Conservation (phyloP, 2,329 filamentous ascomycete species). For the Raffaelea arxii region DNA sequence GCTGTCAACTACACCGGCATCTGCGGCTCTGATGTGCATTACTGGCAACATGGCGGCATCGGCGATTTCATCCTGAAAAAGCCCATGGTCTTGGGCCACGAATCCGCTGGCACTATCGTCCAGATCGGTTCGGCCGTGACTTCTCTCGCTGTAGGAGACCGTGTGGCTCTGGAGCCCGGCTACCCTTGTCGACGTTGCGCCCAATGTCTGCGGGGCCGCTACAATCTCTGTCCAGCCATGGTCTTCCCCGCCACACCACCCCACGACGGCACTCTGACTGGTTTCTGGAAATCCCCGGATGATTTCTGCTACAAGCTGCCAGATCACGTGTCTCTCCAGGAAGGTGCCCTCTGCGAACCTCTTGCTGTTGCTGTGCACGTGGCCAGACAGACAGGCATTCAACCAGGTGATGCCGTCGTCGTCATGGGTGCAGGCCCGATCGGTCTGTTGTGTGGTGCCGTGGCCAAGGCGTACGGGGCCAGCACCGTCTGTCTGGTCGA, state of each 20-base stretch:
- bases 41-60: constrained; percentile 80
- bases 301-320: constrained; percentile 94
- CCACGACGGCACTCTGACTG: constrained; percentile 77
- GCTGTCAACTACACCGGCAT: constrained; percentile 80
- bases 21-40: constrained; percentile 80
- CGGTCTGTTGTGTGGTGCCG: constrained; percentile 77
- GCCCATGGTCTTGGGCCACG: constrained; percentile 66
- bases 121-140: constrained; percentile 56
- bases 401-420: constrained; percentile 66
- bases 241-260: constrained; percentile 90
- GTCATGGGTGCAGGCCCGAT: constrained; percentile 85
- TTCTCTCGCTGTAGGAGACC: constrained; percentile 61
- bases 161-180: constrained; percentile 84
- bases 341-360: constrained; percentile 85
- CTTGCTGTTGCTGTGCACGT: constrained; percentile 82
- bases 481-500: constrained; percentile 78
- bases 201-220: constrained; percentile 70
- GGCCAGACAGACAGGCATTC: constrained; percentile 60
- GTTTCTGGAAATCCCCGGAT: constrained; percentile 72
- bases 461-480: constrained; percentile 75
- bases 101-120: constrained; percentile 69
- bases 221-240: constrained; percentile 88
- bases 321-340: constrained; percentile 63
- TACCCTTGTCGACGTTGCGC: constrained; percentile 73
- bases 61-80: constrained; percentile 75